A percentile compares a stretch with the other conserved stretches of the same genome.
phyloP scores from a whole-genome alignment of 2,329 filamentous ascomycete genomes.

The Ramichloridium luteum region DNA sequence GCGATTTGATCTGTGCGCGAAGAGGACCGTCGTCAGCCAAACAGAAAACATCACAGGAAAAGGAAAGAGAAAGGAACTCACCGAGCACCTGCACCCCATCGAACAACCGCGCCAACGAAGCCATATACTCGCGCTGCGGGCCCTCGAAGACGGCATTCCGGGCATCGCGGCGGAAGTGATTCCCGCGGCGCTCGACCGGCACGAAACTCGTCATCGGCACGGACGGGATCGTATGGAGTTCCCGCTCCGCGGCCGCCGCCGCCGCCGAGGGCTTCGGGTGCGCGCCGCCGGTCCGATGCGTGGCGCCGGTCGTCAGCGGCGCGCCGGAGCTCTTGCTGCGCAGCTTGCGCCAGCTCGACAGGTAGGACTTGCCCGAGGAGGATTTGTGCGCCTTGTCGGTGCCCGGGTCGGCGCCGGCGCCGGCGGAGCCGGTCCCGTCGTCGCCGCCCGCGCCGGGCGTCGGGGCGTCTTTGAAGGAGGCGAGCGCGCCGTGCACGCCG shows the following conservation, averaged over 20 bases:
- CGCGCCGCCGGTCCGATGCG: slow-evolving; percentile 2
- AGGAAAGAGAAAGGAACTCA: slow-evolving; percentile 35
- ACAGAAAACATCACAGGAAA: slow-evolving; percentile 1
- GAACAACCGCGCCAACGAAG: slow-evolving; percentile 75
- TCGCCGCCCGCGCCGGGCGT: slow-evolving; percentile 10
- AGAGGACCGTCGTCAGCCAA: no score
- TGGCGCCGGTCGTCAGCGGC: slow-evolving; percentile 23
- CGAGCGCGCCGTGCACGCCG: slow-evolving; percentile 61
- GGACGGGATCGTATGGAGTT: slow-evolving; percentile 43
- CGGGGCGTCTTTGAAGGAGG: slow-evolving; percentile 56
- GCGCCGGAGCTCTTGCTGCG: slow-evolving; percentile 72
- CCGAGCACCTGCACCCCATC: slow-evolving; percentile 87
- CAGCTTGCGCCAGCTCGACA: slow-evolving; percentile 81
- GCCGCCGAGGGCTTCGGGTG: slow-evolving; percentile 18
- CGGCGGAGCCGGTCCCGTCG: slow-evolving; percentile 9
- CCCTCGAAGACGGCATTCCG: slow-evolving; percentile 60
- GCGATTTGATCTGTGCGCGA: slow-evolving; percentile 82
- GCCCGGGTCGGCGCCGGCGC: slow-evolving; percentile 22
- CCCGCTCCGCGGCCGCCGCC: slow-evolving; percentile 39
- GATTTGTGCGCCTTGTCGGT: slow-evolving; percentile 31
- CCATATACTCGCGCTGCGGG: slow-evolving; percentile 84
- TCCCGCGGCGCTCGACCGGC: slow-evolving; percentile 41
- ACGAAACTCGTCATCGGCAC: slow-evolving; percentile 57
- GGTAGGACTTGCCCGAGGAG: slow-evolving; percentile 62
- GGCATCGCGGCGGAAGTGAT: slow-evolving; percentile 44